These are phyloP conservation scores for Cymbidium sinense DNA, from an alignment of 106 monocot genomes.

Conservation along the genomic window DNA sequence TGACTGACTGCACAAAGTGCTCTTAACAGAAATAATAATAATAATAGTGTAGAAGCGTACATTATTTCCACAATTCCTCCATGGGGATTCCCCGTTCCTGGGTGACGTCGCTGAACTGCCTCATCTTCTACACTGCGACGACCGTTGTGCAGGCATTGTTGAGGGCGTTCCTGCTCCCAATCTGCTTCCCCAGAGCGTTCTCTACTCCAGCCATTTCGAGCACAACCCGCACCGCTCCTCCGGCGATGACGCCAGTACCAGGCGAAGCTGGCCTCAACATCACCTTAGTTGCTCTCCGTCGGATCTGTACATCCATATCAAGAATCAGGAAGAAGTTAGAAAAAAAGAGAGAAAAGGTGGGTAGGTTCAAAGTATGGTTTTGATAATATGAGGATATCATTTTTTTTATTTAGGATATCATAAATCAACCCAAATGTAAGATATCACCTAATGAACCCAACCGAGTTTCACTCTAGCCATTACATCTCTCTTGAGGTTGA, in stretches of 20 bases:
- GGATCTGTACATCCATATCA: constrained; percentile 21
- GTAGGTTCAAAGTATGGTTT: no score
- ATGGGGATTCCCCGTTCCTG: constrained; percentile 72
- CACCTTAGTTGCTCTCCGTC: constrained; percentile 79
- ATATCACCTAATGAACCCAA: neutral
- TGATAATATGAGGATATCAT: no score
- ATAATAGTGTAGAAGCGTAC: neutral
- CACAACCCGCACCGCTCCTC: constrained; percentile 71
- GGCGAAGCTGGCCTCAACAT: constrained; percentile 92
- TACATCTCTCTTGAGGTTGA: no score
- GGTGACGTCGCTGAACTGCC: constrained; percentile 63
- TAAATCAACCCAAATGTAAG: neutral
- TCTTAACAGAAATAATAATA: no score
- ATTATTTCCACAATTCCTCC: constrained; percentile 80
- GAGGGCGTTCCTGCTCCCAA: constrained; percentile 67
- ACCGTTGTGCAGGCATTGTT: constrained; percentile 62
- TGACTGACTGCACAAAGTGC: no score
- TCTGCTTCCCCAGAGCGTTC: constrained; percentile 79
- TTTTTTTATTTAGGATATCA: no score
- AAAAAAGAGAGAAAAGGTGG: no score
- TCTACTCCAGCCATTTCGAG: constrained; percentile 81
- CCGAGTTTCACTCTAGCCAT: neutral
- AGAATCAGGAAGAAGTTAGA: no score
- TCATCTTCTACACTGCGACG: constrained; percentile 51
- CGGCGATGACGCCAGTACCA: constrained; percentile 74